Conservation (phyloP, 805 yeast genomes). For the Lachancea sp. region DNA sequence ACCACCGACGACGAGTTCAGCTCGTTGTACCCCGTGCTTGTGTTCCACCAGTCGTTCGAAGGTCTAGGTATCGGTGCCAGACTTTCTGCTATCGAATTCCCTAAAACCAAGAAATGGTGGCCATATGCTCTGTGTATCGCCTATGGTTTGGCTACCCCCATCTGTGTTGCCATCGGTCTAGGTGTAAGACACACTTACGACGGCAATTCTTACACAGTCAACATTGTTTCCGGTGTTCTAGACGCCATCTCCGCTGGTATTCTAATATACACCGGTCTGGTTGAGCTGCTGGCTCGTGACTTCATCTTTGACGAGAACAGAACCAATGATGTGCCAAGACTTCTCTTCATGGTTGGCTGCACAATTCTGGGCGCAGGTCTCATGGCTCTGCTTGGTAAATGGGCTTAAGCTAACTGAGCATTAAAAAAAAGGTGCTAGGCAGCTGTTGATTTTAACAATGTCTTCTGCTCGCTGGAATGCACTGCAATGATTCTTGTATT, state of each 20-base stretch:
- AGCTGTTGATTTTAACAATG: no score
- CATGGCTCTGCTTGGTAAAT: slow-evolving; percentile 70
- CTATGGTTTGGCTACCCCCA: slow-evolving; percentile 59
- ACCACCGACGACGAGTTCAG: slow-evolving; percentile 58
- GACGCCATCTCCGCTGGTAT: slow-evolving; percentile 71
- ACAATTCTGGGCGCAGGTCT: slow-evolving; percentile 49
- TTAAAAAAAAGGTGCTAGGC: no score
- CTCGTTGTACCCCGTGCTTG: slow-evolving; percentile 55
- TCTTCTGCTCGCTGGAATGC: no score
- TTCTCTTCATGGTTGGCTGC: slow-evolving; percentile 37
- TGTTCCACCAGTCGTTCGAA: slow-evolving; percentile 75
- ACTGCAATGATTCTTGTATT: no score
- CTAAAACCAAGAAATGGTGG: slow-evolving; percentile 35
- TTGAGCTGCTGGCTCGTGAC: slow-evolving; percentile 71
- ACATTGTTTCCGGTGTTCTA: slow-evolving; percentile 55
- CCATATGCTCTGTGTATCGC: slow-evolving; percentile 43
- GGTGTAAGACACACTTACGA: slow-evolving; percentile 58
- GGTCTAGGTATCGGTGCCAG: slow-evolving; percentile 77
- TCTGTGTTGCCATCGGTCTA: slow-evolving; percentile 64
- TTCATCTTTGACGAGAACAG: slow-evolving; percentile 44
- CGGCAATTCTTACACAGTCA: slow-evolving; percentile 48
- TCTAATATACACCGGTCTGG: slow-evolving; percentile 64
- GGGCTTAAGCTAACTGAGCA: slow-evolving; percentile 45
- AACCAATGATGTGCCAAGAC: slow-evolving; percentile 37
- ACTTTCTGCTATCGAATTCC: slow-evolving; percentile 54